Evolutionary conservation across 2,329 filamentous ascomycete genomes (phyloP).

Genomic region (Biscogniauxia mediterranea): DNA sequence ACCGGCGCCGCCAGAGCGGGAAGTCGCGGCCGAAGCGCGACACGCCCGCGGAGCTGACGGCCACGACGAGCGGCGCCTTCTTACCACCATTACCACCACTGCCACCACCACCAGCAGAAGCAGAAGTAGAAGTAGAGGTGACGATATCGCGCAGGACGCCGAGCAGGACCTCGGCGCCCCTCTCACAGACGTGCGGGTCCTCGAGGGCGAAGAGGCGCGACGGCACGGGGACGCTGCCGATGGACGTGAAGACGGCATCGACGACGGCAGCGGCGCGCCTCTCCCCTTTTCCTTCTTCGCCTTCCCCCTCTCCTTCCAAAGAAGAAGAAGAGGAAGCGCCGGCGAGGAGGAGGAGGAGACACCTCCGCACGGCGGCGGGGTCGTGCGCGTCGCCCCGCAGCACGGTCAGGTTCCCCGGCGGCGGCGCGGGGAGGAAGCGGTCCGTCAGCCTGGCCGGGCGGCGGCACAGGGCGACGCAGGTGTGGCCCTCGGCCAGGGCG

Average conservation of each 20-base stretch:
- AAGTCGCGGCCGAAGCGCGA: conserved; percentile 39
- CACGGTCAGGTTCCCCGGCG: conserved; percentile 40
- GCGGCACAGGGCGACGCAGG: conserved; percentile 49
- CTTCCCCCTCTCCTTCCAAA: too few relatives aligned
- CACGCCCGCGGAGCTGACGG: conserved; percentile 44
- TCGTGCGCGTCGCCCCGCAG: conserved; percentile 49
- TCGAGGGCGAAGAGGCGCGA: conserved; percentile 33
- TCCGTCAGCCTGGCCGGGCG: conserved; percentile 47
- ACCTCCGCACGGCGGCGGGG: conserved; percentile 34
- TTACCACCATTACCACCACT: too few relatives aligned
- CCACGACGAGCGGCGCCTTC: conserved; percentile 36
- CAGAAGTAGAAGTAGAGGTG: too few relatives aligned
- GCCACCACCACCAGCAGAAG: too few relatives aligned
- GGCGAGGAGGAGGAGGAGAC: conserved; percentile 43
- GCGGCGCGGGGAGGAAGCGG: conserved; percentile 30
- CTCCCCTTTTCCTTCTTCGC: background rate
- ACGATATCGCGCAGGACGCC: conserved; percentile 30
- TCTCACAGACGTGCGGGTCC: conserved; percentile 48
- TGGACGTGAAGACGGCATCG: conserved; percentile 46
- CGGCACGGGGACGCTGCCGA: conserved; percentile 41
- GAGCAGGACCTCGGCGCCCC: conserved; percentile 43
- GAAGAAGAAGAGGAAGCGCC: too few relatives aligned
- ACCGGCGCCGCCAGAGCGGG: conserved; percentile 44
- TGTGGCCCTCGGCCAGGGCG: conserved; percentile 44
- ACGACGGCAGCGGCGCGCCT: conserved; percentile 38